A percentile compares a stretch with the other conserved stretches of the same genome.
phyloP scores from a whole-genome alignment of 345 rosid genomes.

The Rubroshorea leprosula region DNA sequence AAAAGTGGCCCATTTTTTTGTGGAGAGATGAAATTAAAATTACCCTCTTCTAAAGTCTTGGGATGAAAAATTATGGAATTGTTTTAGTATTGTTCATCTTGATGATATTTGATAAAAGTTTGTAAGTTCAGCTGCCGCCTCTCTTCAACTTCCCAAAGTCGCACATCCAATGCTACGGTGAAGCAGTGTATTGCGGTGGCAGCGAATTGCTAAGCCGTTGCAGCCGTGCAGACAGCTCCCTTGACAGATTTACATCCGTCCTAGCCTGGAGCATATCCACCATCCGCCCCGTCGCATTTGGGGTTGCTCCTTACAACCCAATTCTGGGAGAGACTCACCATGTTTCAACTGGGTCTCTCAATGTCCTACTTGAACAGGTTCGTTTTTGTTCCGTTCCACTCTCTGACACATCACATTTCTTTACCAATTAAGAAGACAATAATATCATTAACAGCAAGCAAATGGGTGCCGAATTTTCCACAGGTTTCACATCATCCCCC shows the following conservation, averaged over 20 bases:
- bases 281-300: conserved; percentile 48
- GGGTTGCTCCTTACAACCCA: conserved; percentile 77
- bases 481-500: conserved; percentile 93
- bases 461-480: too few relatives aligned
- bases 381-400: background rate
- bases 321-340: conserved; percentile 93
- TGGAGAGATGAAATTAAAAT: too few relatives aligned
- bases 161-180: conserved; percentile 70
- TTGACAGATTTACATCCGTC: conserved; percentile 47
- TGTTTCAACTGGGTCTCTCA: conserved; percentile 55
- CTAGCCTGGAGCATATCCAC: conserved; percentile 71
- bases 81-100: too few relatives aligned
- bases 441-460: too few relatives aligned
- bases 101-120: too few relatives aligned
- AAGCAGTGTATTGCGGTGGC: conserved; percentile 43
- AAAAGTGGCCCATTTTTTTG: too few relatives aligned
- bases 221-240: conserved; percentile 31
- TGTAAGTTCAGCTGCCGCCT: conserved; percentile 54
- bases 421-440: too few relatives aligned
- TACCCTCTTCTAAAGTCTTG: too few relatives aligned
- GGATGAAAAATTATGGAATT: too few relatives aligned
- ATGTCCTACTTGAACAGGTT: conserved; percentile 75
- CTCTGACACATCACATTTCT: background rate
- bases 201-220: conserved; percentile 45
- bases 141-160: conserved; percentile 78